Evolutionary conservation across 2,329 filamentous ascomycete species (phyloP), one percentile per base, ranked within the genome.

Genomic region (Alternaria postmessia): DNA sequence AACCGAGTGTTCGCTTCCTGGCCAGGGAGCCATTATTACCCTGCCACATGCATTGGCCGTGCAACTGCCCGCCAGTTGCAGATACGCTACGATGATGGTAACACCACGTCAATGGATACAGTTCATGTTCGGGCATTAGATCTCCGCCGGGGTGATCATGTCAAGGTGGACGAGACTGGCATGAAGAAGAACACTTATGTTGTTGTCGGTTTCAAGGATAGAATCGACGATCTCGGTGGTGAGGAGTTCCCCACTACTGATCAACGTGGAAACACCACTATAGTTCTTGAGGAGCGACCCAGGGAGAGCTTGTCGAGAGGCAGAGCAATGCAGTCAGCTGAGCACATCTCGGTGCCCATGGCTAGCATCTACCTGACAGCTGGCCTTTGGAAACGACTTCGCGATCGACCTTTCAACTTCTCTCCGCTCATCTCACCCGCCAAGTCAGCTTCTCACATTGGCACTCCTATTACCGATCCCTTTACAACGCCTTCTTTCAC

Each of bases 1-100:
- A 84, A 85, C 54, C 82, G 87, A 61, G 82, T 89, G 0, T 81
- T 89, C 62, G 86, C 87, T 7, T 79, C 81, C 28, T 89, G 87
- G 82, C 86, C 82, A 64, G 83, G 84, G 20, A 82, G 79, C 48
- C 81, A 82, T 54, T 89, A 85, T 70, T 88, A 87, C 69, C 86
- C 87, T 48, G 87, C 85, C 8, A 86, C 82, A n/a, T 89, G 83
- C 66, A 72, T 88, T 34, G 84, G 83, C 3, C 77, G 75, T 16
- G 77, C 82, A 20, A 72, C 78, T 44, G 69, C 74, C 3, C 72
- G 77, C 11, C 81, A 81, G 30, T 83, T 84, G 65, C 73, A 78
- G 14, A 68, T 85, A 24, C 77, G 78, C n/a, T 85, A 81, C 52
- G 83, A 85, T 61, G 82, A 85, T 60, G 79, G 76, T 12, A 82